phyloP scores from a whole-genome alignment of 768 basidiomycete species.

The Pleurotus giganteus region DNA sequence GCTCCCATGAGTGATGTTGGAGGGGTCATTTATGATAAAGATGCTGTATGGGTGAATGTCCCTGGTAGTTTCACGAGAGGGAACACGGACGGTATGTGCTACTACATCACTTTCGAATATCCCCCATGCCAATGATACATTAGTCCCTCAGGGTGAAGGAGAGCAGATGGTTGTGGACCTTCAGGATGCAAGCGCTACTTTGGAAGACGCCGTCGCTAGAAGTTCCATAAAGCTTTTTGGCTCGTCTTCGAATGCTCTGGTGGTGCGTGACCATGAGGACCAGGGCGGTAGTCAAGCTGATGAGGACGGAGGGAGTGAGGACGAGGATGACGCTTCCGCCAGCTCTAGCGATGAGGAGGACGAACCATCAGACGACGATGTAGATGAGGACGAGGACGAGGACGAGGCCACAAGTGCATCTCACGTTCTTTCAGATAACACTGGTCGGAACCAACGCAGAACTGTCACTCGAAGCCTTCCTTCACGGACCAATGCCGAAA shows the following conservation, averaged over 20 bases:
- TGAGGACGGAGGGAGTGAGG: constrained; percentile 29
- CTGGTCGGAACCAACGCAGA: constrained; percentile 51
- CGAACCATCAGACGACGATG: constrained; percentile 13
- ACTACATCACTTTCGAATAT: not conserved
- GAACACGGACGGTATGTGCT: constrained; percentile 55
- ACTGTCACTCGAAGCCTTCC: constrained; percentile 40
- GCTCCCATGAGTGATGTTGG: constrained; percentile 99
- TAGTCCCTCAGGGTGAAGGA: constrained; percentile 87
- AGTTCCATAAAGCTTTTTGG: constrained; percentile 85
- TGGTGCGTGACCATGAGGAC: constrained; percentile 35
- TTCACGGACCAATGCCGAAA: constrained; percentile 30
- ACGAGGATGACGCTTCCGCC: constrained; percentile 22
- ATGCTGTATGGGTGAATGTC: constrained; percentile 97
- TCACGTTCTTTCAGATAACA: constrained; percentile 26
- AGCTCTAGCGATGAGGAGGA: constrained; percentile 17
- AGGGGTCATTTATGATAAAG: constrained; percentile 96
- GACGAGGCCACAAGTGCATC: constrained; percentile 15
- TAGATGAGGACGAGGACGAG: constrained; percentile 22
- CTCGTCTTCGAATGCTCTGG: constrained; percentile 72
- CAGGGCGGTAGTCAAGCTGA: constrained; percentile 31
- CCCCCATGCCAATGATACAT: not conserved
- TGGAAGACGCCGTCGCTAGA: constrained; percentile 78
- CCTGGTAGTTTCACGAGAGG: constrained; percentile 89
- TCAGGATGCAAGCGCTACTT: constrained; percentile 80
- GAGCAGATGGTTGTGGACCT: constrained; percentile 98